These are phyloP conservation scores for Rhizopogon salebrosus DNA, from an alignment of 768 basidiomycete species.

Conservation along the genomic window DNA sequence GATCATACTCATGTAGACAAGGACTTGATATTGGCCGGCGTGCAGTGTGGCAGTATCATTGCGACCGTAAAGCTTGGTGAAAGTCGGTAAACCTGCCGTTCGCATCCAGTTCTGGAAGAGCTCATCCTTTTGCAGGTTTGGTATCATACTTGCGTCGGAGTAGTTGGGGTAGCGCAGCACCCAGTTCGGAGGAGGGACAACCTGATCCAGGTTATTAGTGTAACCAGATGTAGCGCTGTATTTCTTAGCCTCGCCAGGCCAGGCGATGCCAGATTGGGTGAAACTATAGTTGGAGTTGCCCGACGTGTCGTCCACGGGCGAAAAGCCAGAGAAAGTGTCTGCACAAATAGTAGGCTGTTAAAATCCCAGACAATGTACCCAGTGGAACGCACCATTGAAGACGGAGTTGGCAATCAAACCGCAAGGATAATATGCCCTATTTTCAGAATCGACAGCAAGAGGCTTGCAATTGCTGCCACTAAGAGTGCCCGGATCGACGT, in stretches of 20 bases:
- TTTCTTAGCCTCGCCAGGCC: conserved; percentile 92
- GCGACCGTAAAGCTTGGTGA: conserved; percentile 90
- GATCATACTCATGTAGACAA: conserved; percentile 75
- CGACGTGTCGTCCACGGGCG: conserved; percentile 37
- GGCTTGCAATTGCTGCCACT: conserved; percentile 84
- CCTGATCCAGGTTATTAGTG: conserved; percentile 45
- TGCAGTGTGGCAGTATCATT: conserved; percentile 75
- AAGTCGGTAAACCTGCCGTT: conserved; percentile 93
- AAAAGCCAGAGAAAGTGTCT: conserved; percentile 79
- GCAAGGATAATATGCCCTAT: conserved; percentile 82
- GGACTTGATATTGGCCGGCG: conserved; percentile 71
- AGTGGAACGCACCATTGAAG: conserved; percentile 72
- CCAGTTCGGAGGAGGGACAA: conserved; percentile 97
- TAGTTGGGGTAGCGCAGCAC: conserved; percentile 68
- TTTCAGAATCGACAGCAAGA: conserved; percentile 45
- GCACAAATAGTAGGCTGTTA: conserved; percentile 1
- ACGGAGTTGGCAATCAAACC: conserved; percentile 95
- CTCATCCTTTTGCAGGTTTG: conserved; percentile 72
- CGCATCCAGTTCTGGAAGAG: conserved; percentile 99
- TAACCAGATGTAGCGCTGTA: conserved; percentile 62
- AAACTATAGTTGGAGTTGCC: conserved; percentile 59
- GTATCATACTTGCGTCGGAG: conserved; percentile 55
- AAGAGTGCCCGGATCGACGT: conserved; percentile 43
- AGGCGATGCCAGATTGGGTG: conserved; percentile 80
- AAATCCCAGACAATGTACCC: background rate